Evolutionary conservation across 2,329 filamentous ascomycete genomes (phyloP).

Genomic region (Pseudonectria foliicola): DNA sequence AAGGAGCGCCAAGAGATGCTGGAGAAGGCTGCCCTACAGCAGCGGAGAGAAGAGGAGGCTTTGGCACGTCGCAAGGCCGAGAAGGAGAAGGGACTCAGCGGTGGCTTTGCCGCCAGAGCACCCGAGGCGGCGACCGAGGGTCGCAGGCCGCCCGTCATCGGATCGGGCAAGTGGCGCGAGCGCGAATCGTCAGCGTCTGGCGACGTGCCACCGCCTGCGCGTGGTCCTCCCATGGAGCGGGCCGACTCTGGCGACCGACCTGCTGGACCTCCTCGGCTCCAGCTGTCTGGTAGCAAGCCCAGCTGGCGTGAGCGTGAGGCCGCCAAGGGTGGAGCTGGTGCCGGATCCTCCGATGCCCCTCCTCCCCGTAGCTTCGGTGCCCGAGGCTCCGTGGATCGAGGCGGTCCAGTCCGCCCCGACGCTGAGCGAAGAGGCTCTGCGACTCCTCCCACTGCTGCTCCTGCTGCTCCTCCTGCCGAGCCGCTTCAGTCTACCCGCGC

Average conservation of each 20-base stretch:
- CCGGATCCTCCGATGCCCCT: conserved; percentile 35
- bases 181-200: conserved; percentile 26
- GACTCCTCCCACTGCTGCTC: conserved; percentile 24
- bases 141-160: conserved; percentile 27
- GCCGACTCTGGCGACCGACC: conserved; percentile 41
- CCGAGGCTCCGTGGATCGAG: conserved; percentile 31
- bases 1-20: conserved; percentile 60
- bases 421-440: conserved; percentile 34
- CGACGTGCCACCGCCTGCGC: conserved; percentile 24
- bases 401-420: conserved; percentile 20
- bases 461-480: conserved; percentile 27
- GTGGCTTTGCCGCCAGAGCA: conserved; percentile 18
- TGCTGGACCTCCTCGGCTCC: conserved; percentile 52
- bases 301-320: conserved; percentile 71
- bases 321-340: conserved; percentile 32
- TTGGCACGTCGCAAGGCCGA: conserved; percentile 65
- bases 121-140: conserved; percentile 23
- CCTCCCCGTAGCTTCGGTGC: conserved; percentile 39
- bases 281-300: conserved; percentile 54
- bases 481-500: conserved; percentile 45
- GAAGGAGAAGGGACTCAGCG: conserved; percentile 41
- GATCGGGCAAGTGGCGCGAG: conserved; percentile 37
- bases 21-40: conserved; percentile 62
- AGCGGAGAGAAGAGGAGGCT: conserved; percentile 81
- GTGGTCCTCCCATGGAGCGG: conserved; percentile 32